Base-by-base conservation (phyloP, 441 rosid species). In the Cnidoscolus chayamansa region DNA sequence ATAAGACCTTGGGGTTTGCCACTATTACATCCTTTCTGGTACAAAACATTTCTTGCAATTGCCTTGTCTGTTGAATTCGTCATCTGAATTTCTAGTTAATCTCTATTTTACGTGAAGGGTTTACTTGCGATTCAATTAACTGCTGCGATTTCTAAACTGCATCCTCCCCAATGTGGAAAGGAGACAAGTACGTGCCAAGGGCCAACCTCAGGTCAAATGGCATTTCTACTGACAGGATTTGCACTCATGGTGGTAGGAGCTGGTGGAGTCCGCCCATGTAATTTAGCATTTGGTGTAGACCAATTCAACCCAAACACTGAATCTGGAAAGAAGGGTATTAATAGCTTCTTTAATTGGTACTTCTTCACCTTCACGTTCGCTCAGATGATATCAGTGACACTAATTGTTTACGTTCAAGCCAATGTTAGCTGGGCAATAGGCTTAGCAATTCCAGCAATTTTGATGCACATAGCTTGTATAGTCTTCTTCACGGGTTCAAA, bases 261-360 rank as follows among this genome's bases (percentile, higher is more conserved):
- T 0, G 91, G 93, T 0, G 94, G 97, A 6, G 81, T 91, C 48
- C 74, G 94, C 57, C 97, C 97, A 0, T 89, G 94, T 72, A 91
- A 91, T 70, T 66, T 91, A 65, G 91, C 93, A 6, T 89, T 91
- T 31, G 97, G 94, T 3, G 90, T 86, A n/a, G 97, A 91, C 79
- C 93, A 91, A 69, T 91, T 91, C 67, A 79, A 91, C 71, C 88
- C 94, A 4, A 61, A 84, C 30, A 86, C 87, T 0, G 87, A 86
- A 35, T 81, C 94, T 10, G 97, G 97, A 53, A 88, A 82, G 73
- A 84, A 70, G 76, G 97, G 94, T 35, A 81, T 84, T 35, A 82
- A 86, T 47, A 91, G 91, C 69, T 91, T 91, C 87, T 86, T 91
- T 77, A 91, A 89, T 60, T 91, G 97, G 97, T 89, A 91, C 64